phyloP scores from a whole-genome alignment of 768 basidiomycete genomes.

The Russula sp. region DNA sequence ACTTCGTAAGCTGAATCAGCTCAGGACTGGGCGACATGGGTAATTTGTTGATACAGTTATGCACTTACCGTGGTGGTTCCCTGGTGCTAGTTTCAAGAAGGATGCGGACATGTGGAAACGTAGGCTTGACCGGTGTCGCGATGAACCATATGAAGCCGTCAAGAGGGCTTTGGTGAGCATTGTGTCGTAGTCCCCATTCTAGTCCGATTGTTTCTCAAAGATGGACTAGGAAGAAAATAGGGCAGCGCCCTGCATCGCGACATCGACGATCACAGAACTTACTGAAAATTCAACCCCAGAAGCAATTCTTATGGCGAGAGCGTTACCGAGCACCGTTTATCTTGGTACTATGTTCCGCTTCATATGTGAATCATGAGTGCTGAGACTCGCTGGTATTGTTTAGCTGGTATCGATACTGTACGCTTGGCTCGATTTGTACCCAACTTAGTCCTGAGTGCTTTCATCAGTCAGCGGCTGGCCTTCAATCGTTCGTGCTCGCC shows the following conservation, averaged over 20 bases:
- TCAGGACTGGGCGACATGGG: background rate
- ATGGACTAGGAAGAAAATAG: constrained; percentile 1
- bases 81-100: constrained; percentile 28
- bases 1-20: constrained; percentile 24
- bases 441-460: background rate
- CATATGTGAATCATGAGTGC: background rate
- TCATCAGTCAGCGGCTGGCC: constrained; percentile 17
- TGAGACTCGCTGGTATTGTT: background rate
- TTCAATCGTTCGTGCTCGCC: constrained; percentile 29
- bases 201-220: background rate
- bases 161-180: constrained; percentile 24
- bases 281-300: constrained; percentile 9
- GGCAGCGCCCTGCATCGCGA: constrained; percentile 9
- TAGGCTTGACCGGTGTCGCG: constrained; percentile 22
- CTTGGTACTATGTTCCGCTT: background rate
- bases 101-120: constrained; percentile 20
- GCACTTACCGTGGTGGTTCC: constrained; percentile 29
- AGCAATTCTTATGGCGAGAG: constrained; percentile 6
- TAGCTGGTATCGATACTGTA: constrained; percentile 15
- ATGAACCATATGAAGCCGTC: constrained; percentile 26
- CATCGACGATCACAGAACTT: constrained; percentile 4
- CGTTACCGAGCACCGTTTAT: constrained; percentile 10
- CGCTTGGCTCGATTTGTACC: background rate
- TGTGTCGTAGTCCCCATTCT: background rate
- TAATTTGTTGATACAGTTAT: constrained; percentile 22